Percentiles rank a stretch among this genome's conserved stretches.
Conservation (phyloP, 495 filamentous ascomycete genomes). For the Apodospora peruviana region DNA sequence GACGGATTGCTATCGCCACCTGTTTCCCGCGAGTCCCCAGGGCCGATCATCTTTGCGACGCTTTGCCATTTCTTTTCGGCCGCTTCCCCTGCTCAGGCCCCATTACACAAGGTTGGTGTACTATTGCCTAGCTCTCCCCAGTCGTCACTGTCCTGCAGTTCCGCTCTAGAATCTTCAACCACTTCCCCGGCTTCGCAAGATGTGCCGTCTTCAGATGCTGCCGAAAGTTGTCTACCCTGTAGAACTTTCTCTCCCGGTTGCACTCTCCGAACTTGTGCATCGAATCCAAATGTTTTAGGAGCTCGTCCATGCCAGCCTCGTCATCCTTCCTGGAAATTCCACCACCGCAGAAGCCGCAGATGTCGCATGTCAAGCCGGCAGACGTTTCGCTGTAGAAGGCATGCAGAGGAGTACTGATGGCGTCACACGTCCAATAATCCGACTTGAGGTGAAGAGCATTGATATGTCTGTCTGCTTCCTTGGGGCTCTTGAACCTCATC, state of each 20-base stretch:
- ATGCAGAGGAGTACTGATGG: conserved; percentile 41
- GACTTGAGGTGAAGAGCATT: conserved; percentile 82
- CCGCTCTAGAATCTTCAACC: conserved; percentile 24
- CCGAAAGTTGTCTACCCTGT: conserved; percentile 82
- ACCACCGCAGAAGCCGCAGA: conserved; percentile 81
- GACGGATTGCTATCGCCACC: too few species aligned
- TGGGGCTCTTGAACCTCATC: conserved; percentile 86
- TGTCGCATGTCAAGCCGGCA: conserved; percentile 46
- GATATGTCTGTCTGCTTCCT: conserved; percentile 83
- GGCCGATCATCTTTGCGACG: too few species aligned
- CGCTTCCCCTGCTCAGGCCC: too few species aligned
- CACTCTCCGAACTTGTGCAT: conserved; percentile 81
- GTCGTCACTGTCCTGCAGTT: conserved; percentile 14
- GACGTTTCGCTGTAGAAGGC: conserved; percentile 62
- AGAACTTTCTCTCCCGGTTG: conserved; percentile 83
- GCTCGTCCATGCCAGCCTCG: conserved; percentile 25
- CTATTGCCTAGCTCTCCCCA: too few species aligned
- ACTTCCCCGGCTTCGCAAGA: conserved; percentile 33
- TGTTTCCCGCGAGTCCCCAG: too few species aligned
- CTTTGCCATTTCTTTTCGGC: too few species aligned
- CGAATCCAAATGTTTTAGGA: conserved; percentile 60
- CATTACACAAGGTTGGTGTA: too few species aligned
- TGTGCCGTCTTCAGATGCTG: conserved; percentile 81
- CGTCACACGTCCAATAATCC: conserved; percentile 81
- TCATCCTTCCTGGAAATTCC: conserved; percentile 59